Evolutionary conservation across 805 yeast species (phyloP), one percentile per base, ranked within the genome.

Genomic region (Priceomyces medius): DNA sequence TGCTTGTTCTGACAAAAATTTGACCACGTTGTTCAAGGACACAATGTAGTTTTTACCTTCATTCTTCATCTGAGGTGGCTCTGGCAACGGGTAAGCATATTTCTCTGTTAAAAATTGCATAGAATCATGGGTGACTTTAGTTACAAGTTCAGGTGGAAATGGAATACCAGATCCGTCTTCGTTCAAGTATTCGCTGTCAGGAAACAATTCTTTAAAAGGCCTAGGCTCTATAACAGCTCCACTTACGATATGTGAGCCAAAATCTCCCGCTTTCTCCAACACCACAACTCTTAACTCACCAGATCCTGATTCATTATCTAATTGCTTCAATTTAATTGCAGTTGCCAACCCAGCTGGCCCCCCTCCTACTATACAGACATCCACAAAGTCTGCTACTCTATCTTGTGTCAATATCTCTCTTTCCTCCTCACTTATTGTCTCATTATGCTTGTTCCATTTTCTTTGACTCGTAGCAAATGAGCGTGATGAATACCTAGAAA

Each of bases 291-390:
- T 73, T 37, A 88, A 65, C 37, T 81, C 85, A 16, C 87, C 85
- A 18, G 67, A 67, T 1, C 83, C 85, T 10, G 63, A 57, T 47
- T 77, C 83, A 40, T 74, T 68, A 56, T 90, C 97, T 26, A 91
- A 66, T 59, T 90, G 97, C 61, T 93, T 93, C 43, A 88, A 70
- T 50, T 78, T 76, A 47, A 93, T 93, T 9, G 98, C 98, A 2
- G 99, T 84, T 1, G 97, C 90, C 38, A 93, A 69, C 3, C 99
- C 99, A 1, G 98, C 95, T 5, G 98, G 98, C 0, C 99, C 99
- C 26, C 95, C 98, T 32, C 99, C 99, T 2, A 93, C 96, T 38
- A 93, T 88, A 55, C 95, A 86, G 17, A 93, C 96, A 61, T 93
- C 99, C 20, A 88, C 97, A 23, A 79, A 77, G 56, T 93, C 99